Conservation (phyloP, 2,329 filamentous ascomycete species). For the Nothophaeocryptopus gaeumannii region DNA sequence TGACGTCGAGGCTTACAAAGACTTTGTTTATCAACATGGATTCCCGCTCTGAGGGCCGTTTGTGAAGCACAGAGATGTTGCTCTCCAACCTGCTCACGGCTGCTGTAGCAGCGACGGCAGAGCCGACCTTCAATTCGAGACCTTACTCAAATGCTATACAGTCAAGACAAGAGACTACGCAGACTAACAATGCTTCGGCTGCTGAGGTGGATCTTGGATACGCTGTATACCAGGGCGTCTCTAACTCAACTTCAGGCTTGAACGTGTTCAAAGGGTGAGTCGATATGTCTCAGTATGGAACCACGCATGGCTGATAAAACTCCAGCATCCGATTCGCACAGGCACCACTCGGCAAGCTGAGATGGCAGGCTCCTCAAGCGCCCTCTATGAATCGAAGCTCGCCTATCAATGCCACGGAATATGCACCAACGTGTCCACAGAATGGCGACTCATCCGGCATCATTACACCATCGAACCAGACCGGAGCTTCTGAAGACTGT, state of each 20-base stretch:
- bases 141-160: constrained; percentile 12
- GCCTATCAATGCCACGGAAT: constrained; percentile 19
- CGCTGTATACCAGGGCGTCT: constrained; percentile 23
- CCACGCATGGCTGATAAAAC: background rate
- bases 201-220: constrained; percentile 29
- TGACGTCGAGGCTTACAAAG: no score
- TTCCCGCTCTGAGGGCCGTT: no score
- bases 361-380: constrained; percentile 30
- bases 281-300: no score
- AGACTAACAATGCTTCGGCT: constrained; percentile 3
- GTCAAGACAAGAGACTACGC: constrained; percentile 13
- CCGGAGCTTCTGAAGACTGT: constrained; percentile 35
- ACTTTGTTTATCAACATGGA: no score
- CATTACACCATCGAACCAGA: constrained; percentile 8
- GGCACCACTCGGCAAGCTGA: constrained; percentile 22
- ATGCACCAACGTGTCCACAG: constrained; percentile 26
- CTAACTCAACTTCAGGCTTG: constrained; percentile 16
- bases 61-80: background rate
- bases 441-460: constrained; percentile 1
- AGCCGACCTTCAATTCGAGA: constrained; percentile 15
- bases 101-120: constrained; percentile 9
- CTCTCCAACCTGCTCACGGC: background rate
- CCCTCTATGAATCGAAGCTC: constrained; percentile 25
- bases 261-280: constrained; percentile 25
- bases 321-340: constrained; percentile 29